Evolutionary conservation across 129 eudicot species (phyloP).

Genomic region (Flaveria brownii): DNA sequence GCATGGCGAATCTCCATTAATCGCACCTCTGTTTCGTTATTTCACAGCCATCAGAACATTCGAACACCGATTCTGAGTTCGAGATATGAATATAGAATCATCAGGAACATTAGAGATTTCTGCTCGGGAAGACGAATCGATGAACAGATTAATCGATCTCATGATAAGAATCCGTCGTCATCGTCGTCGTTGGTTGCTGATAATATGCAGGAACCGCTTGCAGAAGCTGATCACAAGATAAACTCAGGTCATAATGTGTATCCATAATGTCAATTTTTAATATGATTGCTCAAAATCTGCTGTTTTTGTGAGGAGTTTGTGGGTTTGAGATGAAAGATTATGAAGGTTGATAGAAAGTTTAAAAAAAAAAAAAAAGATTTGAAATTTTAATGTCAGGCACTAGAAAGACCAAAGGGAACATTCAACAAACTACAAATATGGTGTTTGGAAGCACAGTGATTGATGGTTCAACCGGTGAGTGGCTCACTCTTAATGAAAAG

Average conservation of each 20-base stretch:
- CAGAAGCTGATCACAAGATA: slow-evolving; percentile 69
- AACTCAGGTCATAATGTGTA: slow-evolving; percentile 53
- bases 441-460: slow-evolving; percentile 81
- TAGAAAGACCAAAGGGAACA: slow-evolving; percentile 52
- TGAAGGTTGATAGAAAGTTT: background rate
- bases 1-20: slow-evolving; percentile 43
- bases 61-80: slow-evolving; percentile 24
- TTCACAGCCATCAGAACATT: slow-evolving; percentile 21
- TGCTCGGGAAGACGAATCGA: slow-evolving; percentile 28
- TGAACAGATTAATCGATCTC: slow-evolving; percentile 31
- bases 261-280: background rate
- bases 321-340: background rate
- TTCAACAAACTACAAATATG: slow-evolving; percentile 65
- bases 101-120: slow-evolving; percentile 20
- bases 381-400: slow-evolving; percentile 39
- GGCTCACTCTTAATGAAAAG: slow-evolving; percentile 70
- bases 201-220: slow-evolving; percentile 62
- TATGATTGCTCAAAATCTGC: background rate
- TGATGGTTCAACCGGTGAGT: slow-evolving; percentile 70
- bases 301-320: background rate
- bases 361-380: background rate
- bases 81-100: slow-evolving; percentile 32
- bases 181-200: slow-evolving; percentile 20
- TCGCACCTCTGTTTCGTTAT: slow-evolving; percentile 24
- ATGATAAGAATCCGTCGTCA: slow-evolving; percentile 25